Conservation (phyloP, 768 basidiomycete species). For the Coprinopsis sp. region DNA sequence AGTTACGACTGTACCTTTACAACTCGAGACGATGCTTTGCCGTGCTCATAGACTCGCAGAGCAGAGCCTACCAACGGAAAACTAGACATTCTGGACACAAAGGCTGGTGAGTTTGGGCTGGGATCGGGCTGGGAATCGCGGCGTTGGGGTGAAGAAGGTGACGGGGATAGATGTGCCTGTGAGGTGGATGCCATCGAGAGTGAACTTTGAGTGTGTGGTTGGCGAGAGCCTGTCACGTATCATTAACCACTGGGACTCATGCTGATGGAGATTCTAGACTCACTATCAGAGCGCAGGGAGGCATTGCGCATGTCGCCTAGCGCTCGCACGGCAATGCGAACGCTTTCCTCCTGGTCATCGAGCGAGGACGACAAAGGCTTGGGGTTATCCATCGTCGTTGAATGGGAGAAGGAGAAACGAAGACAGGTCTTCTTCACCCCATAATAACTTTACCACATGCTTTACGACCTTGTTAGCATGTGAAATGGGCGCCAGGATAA, state of each 20-base stretch:
- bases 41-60: conserved; percentile 71
- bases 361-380: conserved; percentile 12
- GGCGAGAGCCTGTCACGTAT: neutral
- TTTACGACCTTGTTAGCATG: conserved; percentile 5
- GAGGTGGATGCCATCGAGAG: neutral
- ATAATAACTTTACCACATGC: conserved; percentile 3
- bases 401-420: conserved; percentile 12
- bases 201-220: conserved; percentile 1
- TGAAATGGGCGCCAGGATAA: too few species aligned
- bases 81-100: conserved; percentile 53
- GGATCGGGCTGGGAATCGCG: conserved; percentile 8
- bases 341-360: conserved; percentile 65
- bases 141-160: conserved; percentile 8
- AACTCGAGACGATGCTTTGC: conserved; percentile 78
- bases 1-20: too few species aligned
- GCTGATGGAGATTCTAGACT: neutral
- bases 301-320: conserved; percentile 74
- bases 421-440: conserved; percentile 5
- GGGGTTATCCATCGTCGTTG: conserved; percentile 12
- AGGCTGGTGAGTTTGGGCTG: conserved; percentile 25
- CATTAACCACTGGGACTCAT: neutral
- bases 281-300: conserved; percentile 18
- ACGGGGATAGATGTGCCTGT: neutral
- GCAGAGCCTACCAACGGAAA: conserved; percentile 73
- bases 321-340: conserved; percentile 72